Conservation (phyloP, 768 basidiomycete species). For the Pulveroboletus sp. region DNA sequence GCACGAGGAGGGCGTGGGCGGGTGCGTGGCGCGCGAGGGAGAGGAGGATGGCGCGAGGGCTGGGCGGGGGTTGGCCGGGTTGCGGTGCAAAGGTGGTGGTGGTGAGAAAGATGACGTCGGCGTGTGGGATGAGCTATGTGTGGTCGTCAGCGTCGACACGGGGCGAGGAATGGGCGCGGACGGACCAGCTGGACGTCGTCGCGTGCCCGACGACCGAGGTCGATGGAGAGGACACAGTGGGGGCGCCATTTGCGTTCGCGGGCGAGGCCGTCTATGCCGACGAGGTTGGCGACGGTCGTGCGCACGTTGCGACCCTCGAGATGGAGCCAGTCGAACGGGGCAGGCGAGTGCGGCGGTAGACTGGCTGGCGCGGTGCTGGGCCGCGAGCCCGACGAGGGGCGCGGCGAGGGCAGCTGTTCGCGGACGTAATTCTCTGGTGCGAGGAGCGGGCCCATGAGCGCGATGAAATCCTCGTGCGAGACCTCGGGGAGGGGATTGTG, state of each 20-base stretch:
- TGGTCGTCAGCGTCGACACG: neutral
- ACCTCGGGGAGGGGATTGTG: constrained; percentile 87
- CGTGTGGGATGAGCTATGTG: constrained; percentile 72
- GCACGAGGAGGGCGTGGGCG: constrained; percentile 76
- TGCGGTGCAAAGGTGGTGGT: constrained; percentile 23
- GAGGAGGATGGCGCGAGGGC: constrained; percentile 75
- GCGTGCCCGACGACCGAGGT: constrained; percentile 68
- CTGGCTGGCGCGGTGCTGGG: constrained; percentile 24
- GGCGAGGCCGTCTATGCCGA: constrained; percentile 78
- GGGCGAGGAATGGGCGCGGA: constrained; percentile 14
- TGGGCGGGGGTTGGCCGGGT: constrained; percentile 29
- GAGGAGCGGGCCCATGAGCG: constrained; percentile 74
- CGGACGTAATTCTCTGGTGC: constrained; percentile 73
- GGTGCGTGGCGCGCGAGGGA: constrained; percentile 66
- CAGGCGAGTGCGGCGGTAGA: constrained; percentile 55
- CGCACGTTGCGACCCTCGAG: constrained; percentile 81
- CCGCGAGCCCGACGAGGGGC: constrained; percentile 4
- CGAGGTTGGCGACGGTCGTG: constrained; percentile 75
- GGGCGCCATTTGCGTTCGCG: constrained; percentile 82
- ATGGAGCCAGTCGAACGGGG: constrained; percentile 85
- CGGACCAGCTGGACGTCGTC: constrained; percentile 80
- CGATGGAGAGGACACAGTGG: constrained; percentile 79
- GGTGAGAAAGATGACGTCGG: constrained; percentile 73
- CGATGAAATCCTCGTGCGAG: constrained; percentile 84
- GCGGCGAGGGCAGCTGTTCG: constrained; percentile 22